Conservation (phyloP, 495 filamentous ascomycete genomes). For the Pseudomonodictys pantanalensis region DNA sequence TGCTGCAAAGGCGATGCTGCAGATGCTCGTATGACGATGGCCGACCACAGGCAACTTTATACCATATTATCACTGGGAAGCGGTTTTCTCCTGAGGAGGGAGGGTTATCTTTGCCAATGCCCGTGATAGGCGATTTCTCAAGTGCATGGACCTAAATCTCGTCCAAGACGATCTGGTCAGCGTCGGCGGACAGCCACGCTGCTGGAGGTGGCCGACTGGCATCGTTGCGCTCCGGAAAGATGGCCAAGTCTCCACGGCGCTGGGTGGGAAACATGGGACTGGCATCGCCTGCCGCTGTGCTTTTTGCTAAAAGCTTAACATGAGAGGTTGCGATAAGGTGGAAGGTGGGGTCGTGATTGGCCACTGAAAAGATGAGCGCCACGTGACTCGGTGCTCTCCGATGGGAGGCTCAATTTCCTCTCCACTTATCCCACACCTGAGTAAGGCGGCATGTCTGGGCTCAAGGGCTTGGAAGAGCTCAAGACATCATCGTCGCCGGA, state of each 20-base stretch:
- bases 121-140: conserved; percentile 20
- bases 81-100: no score
- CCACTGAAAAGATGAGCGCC: not conserved
- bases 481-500: not conserved
- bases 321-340: conserved; percentile 20
- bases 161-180: not conserved
- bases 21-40: not conserved
- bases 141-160: conserved; percentile 5
- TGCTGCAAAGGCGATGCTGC: not conserved
- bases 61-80: not conserved
- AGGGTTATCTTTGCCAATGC: conserved; percentile 30
- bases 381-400: conserved; percentile 28
- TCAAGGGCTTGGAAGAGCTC: not conserved
- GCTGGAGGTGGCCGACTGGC: conserved; percentile 29
- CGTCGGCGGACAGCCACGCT: not conserved
- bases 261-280: conserved; percentile 6
- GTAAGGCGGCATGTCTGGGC: not conserved
- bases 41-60: not conserved
- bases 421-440: not conserved
- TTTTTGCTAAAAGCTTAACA: conserved; percentile 21
- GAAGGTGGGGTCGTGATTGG: conserved; percentile 11
- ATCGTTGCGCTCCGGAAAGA: conserved; percentile 26
- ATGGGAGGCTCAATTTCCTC: not conserved
- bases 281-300: not conserved
- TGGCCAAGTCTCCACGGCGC: conserved; percentile 9